Conservation (phyloP, 1,284 basidiomycete species). For the Exsudoporus floridanus region DNA sequence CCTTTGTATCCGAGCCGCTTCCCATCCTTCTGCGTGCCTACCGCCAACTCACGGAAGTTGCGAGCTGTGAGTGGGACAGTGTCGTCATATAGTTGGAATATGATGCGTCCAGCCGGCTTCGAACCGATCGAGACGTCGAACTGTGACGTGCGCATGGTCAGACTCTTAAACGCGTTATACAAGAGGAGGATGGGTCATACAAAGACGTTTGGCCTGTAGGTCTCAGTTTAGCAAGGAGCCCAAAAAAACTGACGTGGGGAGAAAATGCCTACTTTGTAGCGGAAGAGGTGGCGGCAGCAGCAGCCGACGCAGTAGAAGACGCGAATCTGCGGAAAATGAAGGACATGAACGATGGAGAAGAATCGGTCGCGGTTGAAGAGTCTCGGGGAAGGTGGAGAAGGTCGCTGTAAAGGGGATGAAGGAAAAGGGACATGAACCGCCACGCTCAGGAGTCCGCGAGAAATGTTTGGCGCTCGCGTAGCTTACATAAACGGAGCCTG, state of each 20-base stretch:
- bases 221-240: constrained; percentile 12
- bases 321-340: constrained; percentile 31
- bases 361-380: constrained; percentile 10
- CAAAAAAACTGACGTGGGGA: background rate
- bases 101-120: constrained; percentile 70
- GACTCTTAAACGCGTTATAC: background rate
- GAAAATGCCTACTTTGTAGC: constrained; percentile 28
- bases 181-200: constrained; percentile 35
- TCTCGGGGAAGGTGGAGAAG: constrained; percentile 22
- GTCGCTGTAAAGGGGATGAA: constrained; percentile 27
- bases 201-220: constrained; percentile 49
- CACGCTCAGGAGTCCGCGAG: background rate
- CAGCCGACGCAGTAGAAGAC: constrained; percentile 28
- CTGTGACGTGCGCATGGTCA: constrained; percentile 37
- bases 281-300: constrained; percentile 19
- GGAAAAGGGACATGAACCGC: constrained; percentile 21
- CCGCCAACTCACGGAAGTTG: constrained; percentile 79
- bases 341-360: constrained; percentile 26
- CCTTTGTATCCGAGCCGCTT: constrained; percentile 68
- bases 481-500: too few relatives aligned
- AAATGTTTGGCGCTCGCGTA: background rate
- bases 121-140: constrained; percentile 82
- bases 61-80: constrained; percentile 71
- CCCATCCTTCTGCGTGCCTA: constrained; percentile 54
- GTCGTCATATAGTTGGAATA: constrained; percentile 71